Evolutionary conservation across 1,284 basidiomycete species (phyloP).

Genomic region (Tremellales sp.): DNA sequence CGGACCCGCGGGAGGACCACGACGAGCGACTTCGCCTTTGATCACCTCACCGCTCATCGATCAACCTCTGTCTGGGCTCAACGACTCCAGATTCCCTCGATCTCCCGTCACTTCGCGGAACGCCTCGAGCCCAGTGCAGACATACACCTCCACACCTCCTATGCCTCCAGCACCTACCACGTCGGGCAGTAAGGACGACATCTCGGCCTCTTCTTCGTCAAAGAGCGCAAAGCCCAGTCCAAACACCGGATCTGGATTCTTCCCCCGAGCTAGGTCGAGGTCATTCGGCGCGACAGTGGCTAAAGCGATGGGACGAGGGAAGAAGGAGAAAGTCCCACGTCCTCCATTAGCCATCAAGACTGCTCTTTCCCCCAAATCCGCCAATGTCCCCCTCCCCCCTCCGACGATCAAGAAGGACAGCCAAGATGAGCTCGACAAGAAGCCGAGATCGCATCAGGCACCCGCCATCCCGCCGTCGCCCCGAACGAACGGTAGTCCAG

Average conservation of each 20-base stretch:
- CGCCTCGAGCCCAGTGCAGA: neutral
- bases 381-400: conserved; percentile 3
- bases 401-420: conserved; percentile 2
- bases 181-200: neutral
- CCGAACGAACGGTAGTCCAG: conserved; percentile 2
- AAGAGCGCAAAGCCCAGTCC: too few species aligned
- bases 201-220: too few species aligned
- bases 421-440: neutral
- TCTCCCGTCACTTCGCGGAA: too few species aligned
- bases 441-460: conserved; percentile 6
- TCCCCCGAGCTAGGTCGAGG: conserved; percentile 31
- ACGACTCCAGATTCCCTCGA: conserved; percentile 8
- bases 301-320: conserved; percentile 13
- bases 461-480: conserved; percentile 8
- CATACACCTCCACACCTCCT: neutral
- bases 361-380: neutral
- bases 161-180: neutral
- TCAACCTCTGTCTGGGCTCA: conserved; percentile 10
- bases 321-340: neutral
- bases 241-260: conserved; percentile 14
- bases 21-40: conserved; percentile 16
- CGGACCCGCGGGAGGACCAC: neutral
- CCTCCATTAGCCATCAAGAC: conserved; percentile 9
- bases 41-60: conserved; percentile 11
- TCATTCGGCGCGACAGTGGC: conserved; percentile 38